These are phyloP conservation scores for Diaporthe amygdali DNA, from an alignment of 2,329 filamentous ascomycete species.

Conservation along the genomic window DNA sequence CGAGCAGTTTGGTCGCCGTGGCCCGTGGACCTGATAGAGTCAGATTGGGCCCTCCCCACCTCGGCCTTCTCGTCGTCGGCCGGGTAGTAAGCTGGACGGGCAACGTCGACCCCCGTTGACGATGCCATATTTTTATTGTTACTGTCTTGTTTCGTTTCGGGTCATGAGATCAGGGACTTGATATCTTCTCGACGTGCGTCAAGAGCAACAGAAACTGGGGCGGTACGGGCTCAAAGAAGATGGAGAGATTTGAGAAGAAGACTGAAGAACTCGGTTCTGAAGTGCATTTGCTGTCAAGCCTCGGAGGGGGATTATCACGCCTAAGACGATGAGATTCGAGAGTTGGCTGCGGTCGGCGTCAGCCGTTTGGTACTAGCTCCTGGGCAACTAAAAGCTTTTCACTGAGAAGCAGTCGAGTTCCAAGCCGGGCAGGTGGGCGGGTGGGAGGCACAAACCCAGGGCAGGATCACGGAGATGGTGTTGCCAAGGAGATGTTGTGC, in stretches of 20 bases:
- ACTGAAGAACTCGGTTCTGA: constrained; percentile 35
- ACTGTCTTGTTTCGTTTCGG: background rate
- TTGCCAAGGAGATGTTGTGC: constrained; percentile 8
- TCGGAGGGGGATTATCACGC: background rate
- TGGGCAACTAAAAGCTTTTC: background rate
- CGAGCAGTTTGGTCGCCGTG: constrained; percentile 52
- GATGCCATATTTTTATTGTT: constrained; percentile 17
- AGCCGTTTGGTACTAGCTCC: background rate
- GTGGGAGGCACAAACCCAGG: background rate
- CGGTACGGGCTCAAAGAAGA: background rate
- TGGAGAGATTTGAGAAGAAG: constrained; percentile 36
- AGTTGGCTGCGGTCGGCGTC: background rate
- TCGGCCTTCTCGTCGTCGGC: constrained; percentile 24
- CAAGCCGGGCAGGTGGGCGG: background rate
- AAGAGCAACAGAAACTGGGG: background rate
- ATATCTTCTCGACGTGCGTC: no score
- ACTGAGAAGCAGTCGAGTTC: constrained; percentile 3
- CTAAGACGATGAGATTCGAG: background rate
- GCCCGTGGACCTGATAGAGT: constrained; percentile 18
- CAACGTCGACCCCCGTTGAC: constrained; percentile 15
- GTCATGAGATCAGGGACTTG: background rate
- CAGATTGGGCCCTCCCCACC: constrained; percentile 8
- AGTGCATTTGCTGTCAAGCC: constrained; percentile 30
- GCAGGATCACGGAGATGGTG: constrained; percentile 7
- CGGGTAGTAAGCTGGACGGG: constrained; percentile 13